Percentiles rank a stretch among this genome's conserved stretches.
Evolutionary conservation across 2,329 filamentous ascomycete genomes (phyloP).

Genomic region (Chaetomiaceae sp.): DNA sequence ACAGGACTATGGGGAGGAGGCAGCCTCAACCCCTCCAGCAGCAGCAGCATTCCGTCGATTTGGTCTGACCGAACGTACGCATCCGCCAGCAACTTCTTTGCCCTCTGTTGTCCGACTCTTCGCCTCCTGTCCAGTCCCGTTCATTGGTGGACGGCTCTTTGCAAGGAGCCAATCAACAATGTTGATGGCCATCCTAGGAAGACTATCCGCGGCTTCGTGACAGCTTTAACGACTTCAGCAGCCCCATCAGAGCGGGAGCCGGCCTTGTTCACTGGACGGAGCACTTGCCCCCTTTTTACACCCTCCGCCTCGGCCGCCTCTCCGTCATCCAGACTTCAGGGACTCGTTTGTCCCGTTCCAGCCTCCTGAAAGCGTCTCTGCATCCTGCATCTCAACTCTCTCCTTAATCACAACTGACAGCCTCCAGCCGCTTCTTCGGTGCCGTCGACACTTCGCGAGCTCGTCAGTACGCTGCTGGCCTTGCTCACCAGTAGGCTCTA

Average conservation of each 20-base stretch:
- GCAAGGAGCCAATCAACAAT: conserved; percentile 43
- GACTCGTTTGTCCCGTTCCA: neutral
- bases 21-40: conserved; percentile 28
- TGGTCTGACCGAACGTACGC: conserved; percentile 35
- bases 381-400: no score
- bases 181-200: conserved; percentile 35
- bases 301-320: conserved; percentile 18
- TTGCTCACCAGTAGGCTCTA: no score
- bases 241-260: conserved; percentile 20
- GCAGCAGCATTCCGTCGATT: conserved; percentile 34
- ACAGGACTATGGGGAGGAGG: conserved; percentile 30
- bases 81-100: conserved; percentile 28
- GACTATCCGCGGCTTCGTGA: conserved; percentile 37
- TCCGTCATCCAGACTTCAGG: conserved; percentile 2
- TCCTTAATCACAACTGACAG: no score
- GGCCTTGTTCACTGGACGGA: conserved; percentile 27
- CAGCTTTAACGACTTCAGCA: conserved; percentile 21
- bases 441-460: no score
- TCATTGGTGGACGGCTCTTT: conserved; percentile 37
- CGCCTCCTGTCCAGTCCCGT: conserved; percentile 27
- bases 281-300: conserved; percentile 28
- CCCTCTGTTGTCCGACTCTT: conserved; percentile 24
- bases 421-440: no score
- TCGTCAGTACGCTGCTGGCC: no score
- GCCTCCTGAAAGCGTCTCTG: conserved; percentile 14